Base-by-base conservation (phyloP, 2,329 filamentous ascomycete species). In the Claviceps sp. region DNA sequence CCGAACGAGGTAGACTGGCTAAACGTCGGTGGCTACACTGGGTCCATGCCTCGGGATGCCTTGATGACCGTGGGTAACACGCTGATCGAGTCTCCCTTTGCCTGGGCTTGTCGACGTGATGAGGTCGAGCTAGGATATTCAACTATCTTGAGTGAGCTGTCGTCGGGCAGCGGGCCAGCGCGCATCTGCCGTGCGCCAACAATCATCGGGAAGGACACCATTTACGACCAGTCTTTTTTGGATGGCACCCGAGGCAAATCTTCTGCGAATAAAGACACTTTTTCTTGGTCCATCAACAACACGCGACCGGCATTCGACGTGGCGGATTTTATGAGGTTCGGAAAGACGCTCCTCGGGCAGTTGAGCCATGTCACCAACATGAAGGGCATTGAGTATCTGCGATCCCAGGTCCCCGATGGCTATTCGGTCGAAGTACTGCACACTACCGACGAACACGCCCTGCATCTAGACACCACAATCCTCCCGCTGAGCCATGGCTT, bases 301-400 rank as follows among this genome's bases (percentile, higher is more conserved):
- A 58, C 50, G 20, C 58, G 64, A 1, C 62, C 62, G 5, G 62
- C 65, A 4, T 65, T 66, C 38, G 64, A 66, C 49, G 60, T 61
- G 20, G 64, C 64, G 6, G 64, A 66, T 47, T 66, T 66, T 50
- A 61, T 66, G 59, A 58, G 64, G 2, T 62, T 66, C 39, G 65
- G 64, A 17, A 61, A 59, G 39, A 57, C 53, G 14, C 54, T 66
- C 22, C 52, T 66, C 38, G 63, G 60, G 3, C 64, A 67, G 50
- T 52, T 59, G 22, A 65, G 62, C 54, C 52, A 66, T 49, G 64
- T 67, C 45, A 66, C 64, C 34, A 66, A 66, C 54, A 49, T 47
- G 43, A 59, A 56, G 37, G 64, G 64, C n/a, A 53, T 65, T 16
- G 56, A 66, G 17, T 66, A 64, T 40, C 36, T 66, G 9, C 55